A percentile compares a stretch with the other conserved stretches of the same genome.
These are phyloP conservation scores for Coleophoma eucalyptorum DNA, from an alignment of 2,329 filamentous ascomycete species.

Conservation along the genomic window DNA sequence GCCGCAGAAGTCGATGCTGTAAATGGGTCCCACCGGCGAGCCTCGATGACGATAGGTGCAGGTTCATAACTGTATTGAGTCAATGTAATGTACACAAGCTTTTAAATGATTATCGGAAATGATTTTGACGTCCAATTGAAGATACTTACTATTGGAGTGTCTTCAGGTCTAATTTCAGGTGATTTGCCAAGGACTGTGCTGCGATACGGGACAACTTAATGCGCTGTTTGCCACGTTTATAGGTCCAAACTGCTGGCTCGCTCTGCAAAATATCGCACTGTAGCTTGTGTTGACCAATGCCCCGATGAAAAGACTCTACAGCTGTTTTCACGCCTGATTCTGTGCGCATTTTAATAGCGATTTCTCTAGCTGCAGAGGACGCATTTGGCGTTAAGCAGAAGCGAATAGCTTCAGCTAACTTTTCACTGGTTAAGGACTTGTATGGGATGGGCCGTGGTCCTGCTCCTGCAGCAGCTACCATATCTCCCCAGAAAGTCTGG, in stretches of 20 bases:
- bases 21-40: constrained; percentile 21
- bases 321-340: constrained; percentile 60
- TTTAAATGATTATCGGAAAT: background rate
- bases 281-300: constrained; percentile 56
- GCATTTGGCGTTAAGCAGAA: constrained; percentile 56
- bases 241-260: constrained; percentile 26
- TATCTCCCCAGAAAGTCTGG: constrained; percentile 76
- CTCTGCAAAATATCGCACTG: constrained; percentile 66
- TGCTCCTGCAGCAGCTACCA: constrained; percentile 66
- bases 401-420: constrained; percentile 58
- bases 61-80: constrained; percentile 47
- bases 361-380: constrained; percentile 39
- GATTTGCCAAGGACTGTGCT: constrained; percentile 8
- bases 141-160: constrained; percentile 15
- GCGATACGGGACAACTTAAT: constrained; percentile 11
- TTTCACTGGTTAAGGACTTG: constrained; percentile 60
- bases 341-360: constrained; percentile 57
- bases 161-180: constrained; percentile 10
- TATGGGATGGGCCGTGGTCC: constrained; percentile 66
- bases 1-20: constrained; percentile 8
- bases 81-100: constrained; percentile 32
- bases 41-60: constrained; percentile 20
- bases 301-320: constrained; percentile 62
- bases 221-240: constrained; percentile 23
- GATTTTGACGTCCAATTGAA: too few species aligned